Percentiles rank a stretch among this genome's conserved stretches.
Conservation (phyloP, 176 grass and related monocot genomes). For the Saccharum spontaneum region DNA sequence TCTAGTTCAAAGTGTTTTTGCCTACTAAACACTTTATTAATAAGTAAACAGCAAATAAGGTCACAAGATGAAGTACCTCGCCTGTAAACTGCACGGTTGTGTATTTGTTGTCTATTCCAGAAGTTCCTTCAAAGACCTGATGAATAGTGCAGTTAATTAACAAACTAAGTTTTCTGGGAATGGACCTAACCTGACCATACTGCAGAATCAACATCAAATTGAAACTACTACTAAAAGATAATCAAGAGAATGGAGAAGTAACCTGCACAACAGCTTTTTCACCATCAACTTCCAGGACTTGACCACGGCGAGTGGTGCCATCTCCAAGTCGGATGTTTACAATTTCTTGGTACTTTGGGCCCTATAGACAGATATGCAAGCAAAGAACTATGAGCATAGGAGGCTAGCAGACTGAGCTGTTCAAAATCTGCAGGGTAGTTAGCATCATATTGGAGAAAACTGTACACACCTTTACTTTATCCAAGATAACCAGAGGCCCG, state of each 20-base stretch:
- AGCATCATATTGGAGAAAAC: conserved; percentile 22
- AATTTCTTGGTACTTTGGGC: conserved; percentile 98
- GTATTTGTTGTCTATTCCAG: conserved; percentile 98
- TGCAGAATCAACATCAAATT: not conserved
- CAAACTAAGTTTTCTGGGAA: conserved; percentile 6
- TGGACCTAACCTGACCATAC: not conserved
- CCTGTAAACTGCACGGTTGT: conserved; percentile 99
- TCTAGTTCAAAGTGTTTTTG: not conserved
- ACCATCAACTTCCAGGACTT: conserved; percentile 98
- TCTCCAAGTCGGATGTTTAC: conserved; percentile 97
- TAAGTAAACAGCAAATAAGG: not conserved
- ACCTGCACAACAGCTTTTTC: conserved; percentile 99
- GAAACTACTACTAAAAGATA: not conserved
- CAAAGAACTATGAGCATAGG: conserved; percentile 15
- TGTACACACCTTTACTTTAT: conserved; percentile 89
- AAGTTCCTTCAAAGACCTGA: conserved; percentile 98
- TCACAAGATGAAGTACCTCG: conserved; percentile 58
- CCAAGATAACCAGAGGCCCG: conserved; percentile 96
- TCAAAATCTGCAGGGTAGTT: conserved; percentile 19
- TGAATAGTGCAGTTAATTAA: conserved; percentile 18
- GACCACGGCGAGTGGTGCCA: conserved; percentile 94
- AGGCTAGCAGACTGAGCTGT: not conserved
- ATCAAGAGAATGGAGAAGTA: conserved; percentile 22
- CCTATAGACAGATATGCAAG: conserved; percentile 50
- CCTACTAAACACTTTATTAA: not conserved